phyloP scores from a whole-genome alignment of 176 grass and related monocot species.

The Guadua angustifolia region DNA sequence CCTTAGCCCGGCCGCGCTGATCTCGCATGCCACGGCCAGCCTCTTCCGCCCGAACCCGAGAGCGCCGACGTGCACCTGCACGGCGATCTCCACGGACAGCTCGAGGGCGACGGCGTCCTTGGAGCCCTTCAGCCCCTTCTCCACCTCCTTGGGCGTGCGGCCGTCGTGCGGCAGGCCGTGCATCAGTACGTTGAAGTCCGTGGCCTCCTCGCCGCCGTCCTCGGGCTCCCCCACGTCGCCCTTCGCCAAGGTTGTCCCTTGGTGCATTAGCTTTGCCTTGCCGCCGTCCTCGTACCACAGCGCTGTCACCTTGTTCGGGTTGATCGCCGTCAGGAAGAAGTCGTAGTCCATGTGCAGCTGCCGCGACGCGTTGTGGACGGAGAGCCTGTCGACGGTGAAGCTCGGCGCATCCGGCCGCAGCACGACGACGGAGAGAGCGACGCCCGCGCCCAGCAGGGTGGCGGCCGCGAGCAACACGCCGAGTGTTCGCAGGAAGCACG shows the following conservation, averaged over 20 bases:
- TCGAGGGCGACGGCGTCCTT: constrained; percentile 44
- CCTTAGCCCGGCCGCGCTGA: constrained; percentile 50
- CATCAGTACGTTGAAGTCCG: constrained; percentile 50
- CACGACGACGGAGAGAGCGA: constrained; percentile 35
- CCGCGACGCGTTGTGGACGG: constrained; percentile 36
- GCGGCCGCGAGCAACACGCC: background rate
- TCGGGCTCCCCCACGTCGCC: constrained; percentile 49
- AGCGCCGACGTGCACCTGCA: constrained; percentile 59
- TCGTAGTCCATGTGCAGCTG: constrained; percentile 49
- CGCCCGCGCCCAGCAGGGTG: constrained; percentile 30
- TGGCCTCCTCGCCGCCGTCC: constrained; percentile 57
- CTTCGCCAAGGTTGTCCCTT: constrained; percentile 21
- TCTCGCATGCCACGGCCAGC: constrained; percentile 47
- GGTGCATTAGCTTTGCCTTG: constrained; percentile 38
- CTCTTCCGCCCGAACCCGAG: constrained; percentile 47
- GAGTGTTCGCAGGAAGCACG: constrained; percentile 42
- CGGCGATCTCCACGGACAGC: constrained; percentile 40
- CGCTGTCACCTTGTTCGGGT: constrained; percentile 65
- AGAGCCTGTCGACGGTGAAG: constrained; percentile 58
- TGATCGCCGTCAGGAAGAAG: constrained; percentile 56
- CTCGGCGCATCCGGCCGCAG: constrained; percentile 52
- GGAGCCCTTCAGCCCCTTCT: constrained; percentile 46
- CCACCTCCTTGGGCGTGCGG: constrained; percentile 44
- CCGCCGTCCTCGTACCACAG: constrained; percentile 58
- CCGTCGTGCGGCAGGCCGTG: constrained; percentile 25